These are phyloP conservation scores for Fusarium stilboides DNA, from an alignment of 2,329 filamentous ascomycete species.

Conservation along the genomic window DNA sequence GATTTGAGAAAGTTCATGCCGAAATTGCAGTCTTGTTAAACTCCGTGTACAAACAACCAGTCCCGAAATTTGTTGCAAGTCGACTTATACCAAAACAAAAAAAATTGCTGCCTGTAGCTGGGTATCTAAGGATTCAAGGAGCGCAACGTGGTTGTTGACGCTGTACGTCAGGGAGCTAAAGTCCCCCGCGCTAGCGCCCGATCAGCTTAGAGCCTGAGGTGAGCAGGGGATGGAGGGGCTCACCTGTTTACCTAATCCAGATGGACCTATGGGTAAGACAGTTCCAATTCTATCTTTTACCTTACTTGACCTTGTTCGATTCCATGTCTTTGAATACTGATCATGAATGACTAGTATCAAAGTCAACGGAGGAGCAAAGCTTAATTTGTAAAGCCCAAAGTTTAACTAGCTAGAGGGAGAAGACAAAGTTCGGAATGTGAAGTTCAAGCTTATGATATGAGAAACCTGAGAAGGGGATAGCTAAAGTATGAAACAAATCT, in stretches of 20 bases:
- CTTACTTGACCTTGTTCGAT: too few relatives aligned
- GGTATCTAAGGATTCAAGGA: constrained; percentile 28
- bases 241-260: constrained; percentile 14
- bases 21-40: not conserved
- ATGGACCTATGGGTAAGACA: not conserved
- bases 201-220: constrained; percentile 18
- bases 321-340: too few relatives aligned
- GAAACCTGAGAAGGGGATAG: too few relatives aligned
- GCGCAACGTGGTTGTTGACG: constrained; percentile 49
- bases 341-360: too few relatives aligned
- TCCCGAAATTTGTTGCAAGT: not conserved
- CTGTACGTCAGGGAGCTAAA: constrained; percentile 37
- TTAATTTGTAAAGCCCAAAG: too few relatives aligned
- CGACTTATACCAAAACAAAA: constrained; percentile 11
- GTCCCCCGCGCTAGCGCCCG: constrained; percentile 48
- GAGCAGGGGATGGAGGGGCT: constrained; percentile 22
- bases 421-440: too few relatives aligned
- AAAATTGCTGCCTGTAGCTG: constrained; percentile 15
- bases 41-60: not conserved
- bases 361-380: not conserved
- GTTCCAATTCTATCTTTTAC: too few relatives aligned
- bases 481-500: too few relatives aligned
- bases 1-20: constrained; percentile 98
- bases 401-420: too few relatives aligned
- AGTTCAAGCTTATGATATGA: too few relatives aligned